Conservation (phyloP, 768 basidiomycete species). For the Termitomyces sp. region DNA sequence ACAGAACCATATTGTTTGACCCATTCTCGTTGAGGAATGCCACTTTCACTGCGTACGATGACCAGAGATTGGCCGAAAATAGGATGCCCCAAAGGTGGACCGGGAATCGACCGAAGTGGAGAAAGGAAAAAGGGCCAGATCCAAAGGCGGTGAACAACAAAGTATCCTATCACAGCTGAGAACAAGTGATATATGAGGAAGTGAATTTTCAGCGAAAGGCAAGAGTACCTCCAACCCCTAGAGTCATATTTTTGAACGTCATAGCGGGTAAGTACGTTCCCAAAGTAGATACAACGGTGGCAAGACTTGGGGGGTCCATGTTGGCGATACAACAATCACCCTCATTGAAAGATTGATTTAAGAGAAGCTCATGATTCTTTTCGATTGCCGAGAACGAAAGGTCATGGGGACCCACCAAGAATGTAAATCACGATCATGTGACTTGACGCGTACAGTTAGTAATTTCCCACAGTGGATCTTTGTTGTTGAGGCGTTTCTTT, state of each 20-base stretch:
- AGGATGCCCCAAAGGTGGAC: slow-evolving; percentile 20
- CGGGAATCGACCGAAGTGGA: slow-evolving; percentile 22
- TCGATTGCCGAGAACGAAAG: not conserved
- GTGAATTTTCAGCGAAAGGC: not conserved
- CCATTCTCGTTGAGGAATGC: slow-evolving; percentile 41
- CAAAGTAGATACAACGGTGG: not conserved
- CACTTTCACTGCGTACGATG: slow-evolving; percentile 25
- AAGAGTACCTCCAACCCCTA: not conserved
- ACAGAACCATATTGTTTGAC: slow-evolving; percentile 38
- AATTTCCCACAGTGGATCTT: slow-evolving; percentile 35
- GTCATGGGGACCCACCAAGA: not conserved
- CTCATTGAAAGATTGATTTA: not conserved
- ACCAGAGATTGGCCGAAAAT: slow-evolving; percentile 12
- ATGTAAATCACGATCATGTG: slow-evolving; percentile 33
- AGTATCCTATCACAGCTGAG: slow-evolving; percentile 11
- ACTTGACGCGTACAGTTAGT: slow-evolving; percentile 22
- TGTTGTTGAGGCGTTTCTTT: slow-evolving; percentile 26
- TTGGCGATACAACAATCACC: not conserved
- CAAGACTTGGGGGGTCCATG: not conserved
- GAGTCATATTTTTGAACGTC: not conserved
- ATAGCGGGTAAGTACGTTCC: not conserved
- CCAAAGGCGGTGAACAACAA: slow-evolving; percentile 19
- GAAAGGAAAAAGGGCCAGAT: slow-evolving; percentile 25
- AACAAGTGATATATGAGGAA: too few relatives aligned
- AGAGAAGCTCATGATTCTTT: not conserved